Conservation (phyloP, 164 flowering plant genomes). For the Magnolia officinalis region DNA sequence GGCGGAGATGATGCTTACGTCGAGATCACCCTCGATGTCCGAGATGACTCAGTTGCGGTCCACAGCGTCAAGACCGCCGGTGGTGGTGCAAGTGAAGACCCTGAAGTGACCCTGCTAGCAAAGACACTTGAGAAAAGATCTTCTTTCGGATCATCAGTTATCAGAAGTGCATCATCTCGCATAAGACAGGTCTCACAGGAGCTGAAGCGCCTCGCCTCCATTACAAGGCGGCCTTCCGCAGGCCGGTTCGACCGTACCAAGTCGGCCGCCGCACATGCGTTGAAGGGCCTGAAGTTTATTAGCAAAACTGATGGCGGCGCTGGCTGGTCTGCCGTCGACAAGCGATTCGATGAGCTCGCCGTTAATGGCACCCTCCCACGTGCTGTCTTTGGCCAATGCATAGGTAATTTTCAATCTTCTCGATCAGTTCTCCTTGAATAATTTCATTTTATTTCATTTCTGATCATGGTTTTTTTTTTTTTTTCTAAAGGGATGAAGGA, state of each 20-base stretch:
- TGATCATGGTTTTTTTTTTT: neutral
- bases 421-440: neutral
- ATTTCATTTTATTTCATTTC: no score
- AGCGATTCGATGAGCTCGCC: conserved; percentile 38
- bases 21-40: conserved; percentile 64
- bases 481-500: conserved; percentile 52
- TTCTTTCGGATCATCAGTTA: conserved; percentile 33
- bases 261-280: conserved; percentile 81
- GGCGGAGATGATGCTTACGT: conserved; percentile 27
- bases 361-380: conserved; percentile 36
- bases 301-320: conserved; percentile 53
- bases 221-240: conserved; percentile 21
- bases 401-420: conserved; percentile 28
- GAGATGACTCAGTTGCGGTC: conserved; percentile 56
- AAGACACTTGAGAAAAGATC: conserved; percentile 45
- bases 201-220: conserved; percentile 48
- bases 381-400: conserved; percentile 51
- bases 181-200: conserved; percentile 62
- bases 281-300: conserved; percentile 84
- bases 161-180: conserved; percentile 36
- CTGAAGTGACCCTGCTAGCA: conserved; percentile 49
- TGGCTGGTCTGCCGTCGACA: conserved; percentile 67
- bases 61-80: conserved; percentile 59
- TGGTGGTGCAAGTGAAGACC: conserved; percentile 35
- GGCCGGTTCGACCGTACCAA: conserved; percentile 53